Conservation (phyloP, 306 rosid species). For the Quercus parvula region DNA sequence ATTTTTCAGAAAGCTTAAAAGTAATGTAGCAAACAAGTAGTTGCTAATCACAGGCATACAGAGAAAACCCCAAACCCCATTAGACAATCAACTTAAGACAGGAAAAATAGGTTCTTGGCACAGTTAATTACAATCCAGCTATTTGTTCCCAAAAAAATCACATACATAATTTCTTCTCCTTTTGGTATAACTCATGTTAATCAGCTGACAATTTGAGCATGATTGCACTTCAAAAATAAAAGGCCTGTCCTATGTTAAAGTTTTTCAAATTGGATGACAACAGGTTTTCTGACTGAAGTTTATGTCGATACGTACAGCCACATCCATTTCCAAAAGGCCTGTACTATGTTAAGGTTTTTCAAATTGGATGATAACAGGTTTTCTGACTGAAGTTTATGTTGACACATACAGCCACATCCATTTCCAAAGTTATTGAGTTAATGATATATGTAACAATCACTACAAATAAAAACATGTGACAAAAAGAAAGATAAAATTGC, state of each 20-base stretch:
- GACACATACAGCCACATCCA: not conserved
- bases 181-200: not conserved
- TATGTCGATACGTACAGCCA: not conserved
- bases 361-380: no score
- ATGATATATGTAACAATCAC: not conserved
- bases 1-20: slow-evolving; percentile 4
- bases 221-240: not conserved
- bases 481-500: not conserved
- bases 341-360: not conserved
- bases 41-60: not conserved
- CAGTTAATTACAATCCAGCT: not conserved
- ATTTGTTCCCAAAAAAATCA: not conserved
- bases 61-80: slow-evolving; percentile 1
- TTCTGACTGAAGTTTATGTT: not conserved
- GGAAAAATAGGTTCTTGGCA: not conserved
- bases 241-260: not conserved
- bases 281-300: not conserved
- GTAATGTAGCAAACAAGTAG: not conserved
- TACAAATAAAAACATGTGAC: not conserved
- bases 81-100: not conserved
- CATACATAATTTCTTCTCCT: not conserved
- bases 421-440: not conserved
- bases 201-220: not conserved
- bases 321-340: no score
- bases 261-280: not conserved